A percentile compares a stretch with the other conserved stretches of the same genome.
Conservation (phyloP, 2,329 filamentous ascomycete genomes). For the Coniochaeta prunicola region DNA sequence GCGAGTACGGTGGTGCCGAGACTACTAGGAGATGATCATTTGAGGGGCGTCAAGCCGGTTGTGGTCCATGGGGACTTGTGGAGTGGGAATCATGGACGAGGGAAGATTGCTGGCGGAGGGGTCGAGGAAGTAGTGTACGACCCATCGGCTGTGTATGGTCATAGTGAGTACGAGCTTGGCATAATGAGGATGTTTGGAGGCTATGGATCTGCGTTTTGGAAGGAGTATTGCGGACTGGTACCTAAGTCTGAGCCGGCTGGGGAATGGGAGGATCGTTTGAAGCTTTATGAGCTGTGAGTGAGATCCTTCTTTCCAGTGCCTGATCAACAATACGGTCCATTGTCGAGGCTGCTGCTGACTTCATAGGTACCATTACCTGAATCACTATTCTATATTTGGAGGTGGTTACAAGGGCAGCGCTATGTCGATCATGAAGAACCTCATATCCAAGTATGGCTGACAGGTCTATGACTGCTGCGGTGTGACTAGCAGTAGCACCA, state of each 20-base stretch:
- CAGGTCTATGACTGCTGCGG: not conserved
- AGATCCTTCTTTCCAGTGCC: not conserved
- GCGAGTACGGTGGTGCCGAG: constrained; percentile 62
- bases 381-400: constrained; percentile 81
- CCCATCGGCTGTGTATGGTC: constrained; percentile 72
- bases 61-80: constrained; percentile 90
- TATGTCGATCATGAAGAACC: constrained; percentile 67
- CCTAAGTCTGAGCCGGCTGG: constrained; percentile 72
- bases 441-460: constrained; percentile 64
- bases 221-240: constrained; percentile 68
- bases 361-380: constrained; percentile 27
- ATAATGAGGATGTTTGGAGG: constrained; percentile 98
- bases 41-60: constrained; percentile 64
- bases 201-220: constrained; percentile 64
- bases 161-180: constrained; percentile 83
- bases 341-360: not conserved
- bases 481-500: not conserved
- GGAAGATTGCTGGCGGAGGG: constrained; percentile 48
- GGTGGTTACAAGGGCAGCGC: constrained; percentile 70
- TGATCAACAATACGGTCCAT: not conserved
- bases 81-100: constrained; percentile 73
- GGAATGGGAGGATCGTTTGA: constrained; percentile 80
- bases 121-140: constrained; percentile 77
- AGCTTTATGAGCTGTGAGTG: constrained; percentile 74
- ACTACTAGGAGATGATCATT: constrained; percentile 60